Evolutionary conservation across 2,329 filamentous ascomycete genomes (phyloP).

Genomic region (Curvularia verruculosa): DNA sequence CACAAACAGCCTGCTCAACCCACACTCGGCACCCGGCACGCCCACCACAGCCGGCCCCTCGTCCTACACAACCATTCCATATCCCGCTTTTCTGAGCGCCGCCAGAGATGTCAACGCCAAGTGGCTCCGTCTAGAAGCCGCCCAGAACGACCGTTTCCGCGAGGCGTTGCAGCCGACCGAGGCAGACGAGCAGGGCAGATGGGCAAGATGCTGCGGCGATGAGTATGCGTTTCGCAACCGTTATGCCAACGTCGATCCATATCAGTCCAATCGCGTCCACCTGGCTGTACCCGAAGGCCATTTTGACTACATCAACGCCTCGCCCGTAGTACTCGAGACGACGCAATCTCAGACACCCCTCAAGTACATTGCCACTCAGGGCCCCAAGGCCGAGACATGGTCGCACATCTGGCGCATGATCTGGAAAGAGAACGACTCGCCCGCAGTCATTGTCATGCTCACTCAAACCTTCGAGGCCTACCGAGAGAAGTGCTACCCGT

Average conservation of each 20-base stretch:
- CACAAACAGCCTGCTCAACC: constrained; percentile 42
- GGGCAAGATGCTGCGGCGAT: constrained; percentile 63
- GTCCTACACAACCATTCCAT: constrained; percentile 22
- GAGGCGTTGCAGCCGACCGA: constrained; percentile 49
- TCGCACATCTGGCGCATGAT: constrained; percentile 96
- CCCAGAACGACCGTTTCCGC: constrained; percentile 61
- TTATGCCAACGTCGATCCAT: constrained; percentile 89
- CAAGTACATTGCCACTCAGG: constrained; percentile 91
- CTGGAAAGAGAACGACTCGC: constrained; percentile 73
- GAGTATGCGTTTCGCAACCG: constrained; percentile 73
- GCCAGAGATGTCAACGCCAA: constrained; percentile 62
- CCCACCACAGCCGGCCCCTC: constrained; percentile 5
- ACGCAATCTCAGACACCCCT: constrained; percentile 50
- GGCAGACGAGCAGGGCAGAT: constrained; percentile 57
- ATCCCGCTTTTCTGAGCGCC: constrained; percentile 62
- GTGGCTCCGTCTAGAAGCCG: constrained; percentile 67
- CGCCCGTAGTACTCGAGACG: constrained; percentile 53
- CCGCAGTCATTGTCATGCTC: constrained; percentile 88
- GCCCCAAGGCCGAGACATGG: constrained; percentile 77
- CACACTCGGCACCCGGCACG: constrained; percentile 23
- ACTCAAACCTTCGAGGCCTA: constrained; percentile 83
- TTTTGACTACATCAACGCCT: constrained; percentile 61
- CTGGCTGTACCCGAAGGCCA: constrained; percentile 74
- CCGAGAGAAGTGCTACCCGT: constrained; percentile 84
- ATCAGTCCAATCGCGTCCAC: constrained; percentile 82